Evolutionary conservation across 2,329 filamentous ascomycete genomes (phyloP).

Genomic region (Ophiostoma sp.): DNA sequence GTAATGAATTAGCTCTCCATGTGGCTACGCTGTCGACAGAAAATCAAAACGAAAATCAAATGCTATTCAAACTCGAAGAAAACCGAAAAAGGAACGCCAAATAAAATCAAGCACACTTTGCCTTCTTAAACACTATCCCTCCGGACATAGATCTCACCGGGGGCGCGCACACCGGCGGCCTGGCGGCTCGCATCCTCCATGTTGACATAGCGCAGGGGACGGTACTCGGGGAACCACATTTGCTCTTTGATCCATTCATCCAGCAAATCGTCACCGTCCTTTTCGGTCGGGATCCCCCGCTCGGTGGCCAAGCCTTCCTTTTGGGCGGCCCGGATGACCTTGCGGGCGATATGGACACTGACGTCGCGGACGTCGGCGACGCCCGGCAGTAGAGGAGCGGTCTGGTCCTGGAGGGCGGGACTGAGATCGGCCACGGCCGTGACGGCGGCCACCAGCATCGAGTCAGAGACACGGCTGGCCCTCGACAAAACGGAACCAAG

Average conservation of each 20-base stretch:
- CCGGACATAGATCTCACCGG: conserved; percentile 16
- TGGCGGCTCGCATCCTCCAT: conserved; percentile 53
- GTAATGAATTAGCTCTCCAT: neutral
- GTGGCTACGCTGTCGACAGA: neutral
- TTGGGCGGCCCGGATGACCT: conserved; percentile 71
- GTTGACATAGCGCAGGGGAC: conserved; percentile 60
- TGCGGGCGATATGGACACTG: conserved; percentile 73
- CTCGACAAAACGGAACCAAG: conserved; percentile 74
- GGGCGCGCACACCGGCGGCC: conserved; percentile 50
- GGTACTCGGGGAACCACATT: conserved; percentile 76
- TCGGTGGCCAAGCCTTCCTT: conserved; percentile 68
- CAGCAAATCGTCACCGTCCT: conserved; percentile 54
- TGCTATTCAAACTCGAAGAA: neutral
- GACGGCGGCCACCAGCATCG: conserved; percentile 79
- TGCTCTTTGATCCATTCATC: conserved; percentile 74
- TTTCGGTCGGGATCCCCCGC: conserved; percentile 58
- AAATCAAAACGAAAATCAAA: neutral
- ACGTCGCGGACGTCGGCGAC: conserved; percentile 73
- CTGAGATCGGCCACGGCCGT: conserved; percentile 70
- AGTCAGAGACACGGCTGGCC: conserved; percentile 65
- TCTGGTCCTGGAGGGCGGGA: conserved; percentile 65
- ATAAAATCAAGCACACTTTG: neutral
- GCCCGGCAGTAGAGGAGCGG: conserved; percentile 71
- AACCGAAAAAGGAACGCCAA: neutral
- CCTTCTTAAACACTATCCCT: conserved; percentile 24